phyloP scores from a whole-genome alignment of 306 rosid genomes.

The Sicyos baderoa region DNA sequence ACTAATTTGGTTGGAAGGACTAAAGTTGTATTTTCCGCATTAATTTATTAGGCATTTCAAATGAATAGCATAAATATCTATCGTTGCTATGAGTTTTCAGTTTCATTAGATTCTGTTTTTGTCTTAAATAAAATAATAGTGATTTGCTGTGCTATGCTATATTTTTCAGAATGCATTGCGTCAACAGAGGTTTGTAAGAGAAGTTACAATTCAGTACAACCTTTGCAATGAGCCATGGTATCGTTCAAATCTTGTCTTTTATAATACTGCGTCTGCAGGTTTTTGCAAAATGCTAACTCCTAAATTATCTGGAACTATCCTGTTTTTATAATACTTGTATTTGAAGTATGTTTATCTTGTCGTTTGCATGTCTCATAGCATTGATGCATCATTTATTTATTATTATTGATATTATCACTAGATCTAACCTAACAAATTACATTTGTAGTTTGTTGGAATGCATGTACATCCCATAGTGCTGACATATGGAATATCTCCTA shows the following conservation, averaged over 20 bases:
- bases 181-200: conserved; percentile 77
- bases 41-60: conserved; percentile 11
- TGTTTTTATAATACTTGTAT: background rate
- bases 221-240: conserved; percentile 99
- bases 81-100: background rate
- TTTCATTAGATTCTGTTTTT: background rate
- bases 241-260: conserved; percentile 9
- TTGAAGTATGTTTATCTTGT: background rate
- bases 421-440: background rate
- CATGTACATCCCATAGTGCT: background rate
- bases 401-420: background rate
- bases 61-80: background rate
- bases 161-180: conserved; percentile 73
- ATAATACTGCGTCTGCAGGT: background rate
- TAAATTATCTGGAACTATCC: background rate
- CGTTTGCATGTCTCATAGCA: conserved; percentile 6
- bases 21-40: no score
- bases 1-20: no score
- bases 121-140: background rate
- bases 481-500: background rate
- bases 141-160: conserved; percentile 14
- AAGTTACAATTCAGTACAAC: conserved; percentile 96
- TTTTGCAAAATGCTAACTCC: background rate
- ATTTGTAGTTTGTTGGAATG: conserved; percentile 10
- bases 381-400: background rate